Evolutionary conservation across 129 eudicot species (phyloP).

Genomic region (Centella asiatica): DNA sequence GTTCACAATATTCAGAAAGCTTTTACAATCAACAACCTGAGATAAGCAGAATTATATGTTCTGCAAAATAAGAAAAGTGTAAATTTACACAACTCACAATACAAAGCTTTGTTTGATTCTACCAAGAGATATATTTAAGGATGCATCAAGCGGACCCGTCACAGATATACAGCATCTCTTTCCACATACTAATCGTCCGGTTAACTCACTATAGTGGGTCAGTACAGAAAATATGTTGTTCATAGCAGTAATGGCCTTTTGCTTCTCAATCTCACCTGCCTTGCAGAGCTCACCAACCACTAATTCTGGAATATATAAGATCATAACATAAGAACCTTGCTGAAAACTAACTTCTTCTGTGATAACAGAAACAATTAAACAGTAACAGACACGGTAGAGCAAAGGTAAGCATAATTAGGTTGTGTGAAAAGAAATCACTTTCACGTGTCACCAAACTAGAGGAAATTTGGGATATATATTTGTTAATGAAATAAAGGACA

Average conservation of each 20-base stretch:
- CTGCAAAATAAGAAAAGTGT: slow-evolving; percentile 10
- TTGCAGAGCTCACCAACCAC: slow-evolving; percentile 38
- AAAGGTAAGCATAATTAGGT: neutral
- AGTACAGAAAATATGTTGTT: slow-evolving; percentile 63
- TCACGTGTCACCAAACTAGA: neutral
- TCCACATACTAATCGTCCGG: slow-evolving; percentile 57
- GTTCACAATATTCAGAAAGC: slow-evolving; percentile 8
- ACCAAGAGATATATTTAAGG: slow-evolving; percentile 80
- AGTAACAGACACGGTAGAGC: neutral
- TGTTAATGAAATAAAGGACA: no score
- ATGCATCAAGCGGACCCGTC: slow-evolving; percentile 41
- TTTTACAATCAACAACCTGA: slow-evolving; percentile 5
- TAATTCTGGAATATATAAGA: slow-evolving; percentile 32
- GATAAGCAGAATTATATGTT: slow-evolving; percentile 7
- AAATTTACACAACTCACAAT: slow-evolving; percentile 66
- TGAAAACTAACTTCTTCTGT: neutral
- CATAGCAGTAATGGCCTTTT: slow-evolving; percentile 44
- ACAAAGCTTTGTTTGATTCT: slow-evolving; percentile 99
- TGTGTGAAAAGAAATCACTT: neutral
- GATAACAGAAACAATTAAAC: neutral
- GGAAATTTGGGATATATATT: no score
- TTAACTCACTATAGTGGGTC: slow-evolving; percentile 67
- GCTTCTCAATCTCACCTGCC: slow-evolving; percentile 72
- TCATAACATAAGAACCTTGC: neutral
- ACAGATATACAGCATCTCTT: slow-evolving; percentile 50